Conservation (phyloP, 202 grass and related monocot genomes). For the Schoenoplectus tabernaemontani region DNA sequence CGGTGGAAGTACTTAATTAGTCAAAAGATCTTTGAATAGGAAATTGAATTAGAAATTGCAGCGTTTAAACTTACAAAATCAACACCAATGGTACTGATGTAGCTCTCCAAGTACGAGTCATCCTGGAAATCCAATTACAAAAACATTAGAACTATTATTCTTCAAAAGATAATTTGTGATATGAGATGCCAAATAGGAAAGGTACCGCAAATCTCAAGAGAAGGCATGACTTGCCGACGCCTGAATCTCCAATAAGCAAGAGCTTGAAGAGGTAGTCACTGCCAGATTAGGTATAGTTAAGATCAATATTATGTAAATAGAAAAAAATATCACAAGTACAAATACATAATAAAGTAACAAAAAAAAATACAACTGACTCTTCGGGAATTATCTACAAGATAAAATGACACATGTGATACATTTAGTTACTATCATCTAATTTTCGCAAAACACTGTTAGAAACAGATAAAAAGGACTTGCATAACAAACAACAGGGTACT, state of each 20-base stretch:
- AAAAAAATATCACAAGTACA: too few species aligned
- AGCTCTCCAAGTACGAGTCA: conserved; percentile 95
- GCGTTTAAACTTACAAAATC: conserved; percentile 72
- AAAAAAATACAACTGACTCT: not conserved
- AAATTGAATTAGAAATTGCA: not conserved
- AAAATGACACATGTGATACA: too few species aligned
- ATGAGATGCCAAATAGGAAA: not conserved
- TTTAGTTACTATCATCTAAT: not conserved
- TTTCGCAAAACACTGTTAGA: not conserved
- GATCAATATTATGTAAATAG: conserved; percentile 5
- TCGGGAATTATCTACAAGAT: not conserved
- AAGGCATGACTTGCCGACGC: conserved; percentile 63
- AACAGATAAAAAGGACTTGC: not conserved
- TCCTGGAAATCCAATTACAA: conserved; percentile 48
- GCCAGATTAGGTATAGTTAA: conserved; percentile 18
- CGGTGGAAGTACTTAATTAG: not conserved
- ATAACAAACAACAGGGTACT: too few species aligned
- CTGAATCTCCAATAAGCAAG: conserved; percentile 62
- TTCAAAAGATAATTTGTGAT: not conserved
- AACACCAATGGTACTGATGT: conserved; percentile 97
- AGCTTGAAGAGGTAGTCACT: conserved; percentile 75
- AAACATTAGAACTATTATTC: conserved; percentile 12
- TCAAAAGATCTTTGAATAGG: not conserved
- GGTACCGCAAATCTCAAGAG: conserved; percentile 62
- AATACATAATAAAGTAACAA: not conserved